Base-by-base conservation (phyloP, 345 rosid genomes). In the Passiflora organensis region DNA sequence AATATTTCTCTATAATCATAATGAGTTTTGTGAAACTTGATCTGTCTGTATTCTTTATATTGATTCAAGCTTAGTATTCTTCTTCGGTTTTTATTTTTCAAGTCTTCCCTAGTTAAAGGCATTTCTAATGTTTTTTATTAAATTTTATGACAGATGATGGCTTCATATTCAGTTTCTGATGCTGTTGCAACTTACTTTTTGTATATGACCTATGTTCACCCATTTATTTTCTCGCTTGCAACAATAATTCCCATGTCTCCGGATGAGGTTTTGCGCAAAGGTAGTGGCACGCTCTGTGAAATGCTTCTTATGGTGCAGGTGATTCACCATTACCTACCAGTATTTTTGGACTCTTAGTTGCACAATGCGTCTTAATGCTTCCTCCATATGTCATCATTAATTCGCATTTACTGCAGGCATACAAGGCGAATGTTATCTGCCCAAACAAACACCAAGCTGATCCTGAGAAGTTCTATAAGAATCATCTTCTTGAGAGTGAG, bases 231-330 rank as follows among this genome's bases (percentile, higher is more conserved):
- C 60, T 91, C 98, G 66, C 88, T 91, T 51, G 93, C 96, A 53
- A 91, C 96, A 43, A 91, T 91, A 67, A 88, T 91, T 63, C 98
- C 98, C 51, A 88, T 91, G 98, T 76, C 90, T 48, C 98, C 98
- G 24, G 98, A 91, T 71, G 98, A 91, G 78, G 98, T 91, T 79
- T 77, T 91, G 65, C 93, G 98, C 37, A 88, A 91, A 81, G 98
- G 98, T 62, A 91, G 91, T 74, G 98, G 98, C 60, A 91, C 98
- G 65, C 98, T 91, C 46, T 91, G 98, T 66, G 98, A 91, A 78
- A 91, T 91, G 96, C 96, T 91, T 82, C 89, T 91, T 54, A 91
- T 88, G 98, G 98, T 91, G 60, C 76, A 91, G 96, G 98, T 87
- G 54, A 63, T 56, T 76, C 23, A 54, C 55, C 66, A 48, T 51